A percentile compares a stretch with the other conserved stretches of the same genome.
These are phyloP conservation scores for Dendrobium officinale DNA, from an alignment of 106 monocot species.

Conservation along the genomic window DNA sequence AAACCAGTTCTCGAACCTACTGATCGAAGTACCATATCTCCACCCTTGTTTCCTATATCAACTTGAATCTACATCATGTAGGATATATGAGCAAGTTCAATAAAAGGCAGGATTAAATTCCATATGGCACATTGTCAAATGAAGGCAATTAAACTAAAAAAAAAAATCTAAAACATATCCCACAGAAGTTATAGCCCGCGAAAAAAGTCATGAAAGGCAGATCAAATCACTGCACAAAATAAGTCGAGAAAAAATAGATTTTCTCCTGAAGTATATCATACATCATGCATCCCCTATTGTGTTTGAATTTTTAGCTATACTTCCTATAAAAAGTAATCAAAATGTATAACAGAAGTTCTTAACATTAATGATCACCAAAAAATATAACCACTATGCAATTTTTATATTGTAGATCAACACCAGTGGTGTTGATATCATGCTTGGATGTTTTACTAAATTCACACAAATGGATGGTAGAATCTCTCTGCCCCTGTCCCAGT, in stretches of 20 bases:
- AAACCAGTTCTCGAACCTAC: conserved; percentile 47
- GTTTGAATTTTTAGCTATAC: not conserved
- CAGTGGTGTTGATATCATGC: too few relatives aligned
- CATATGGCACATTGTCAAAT: not conserved
- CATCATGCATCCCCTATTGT: not conserved
- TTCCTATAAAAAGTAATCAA: not conserved
- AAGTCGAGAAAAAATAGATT: not conserved
- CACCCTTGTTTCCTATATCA: conserved; percentile 59
- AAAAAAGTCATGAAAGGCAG: not conserved
- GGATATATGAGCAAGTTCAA: not conserved
- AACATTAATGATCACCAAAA: not conserved
- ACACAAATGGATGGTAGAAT: too few relatives aligned
- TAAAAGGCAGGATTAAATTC: not conserved
- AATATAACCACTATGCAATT: not conserved
- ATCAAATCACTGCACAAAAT: not conserved
- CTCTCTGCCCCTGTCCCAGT: too few relatives aligned
- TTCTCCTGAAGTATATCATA: not conserved
- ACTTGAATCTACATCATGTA: conserved; percentile 67
- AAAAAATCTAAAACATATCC: not conserved
- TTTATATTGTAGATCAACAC: too few relatives aligned
- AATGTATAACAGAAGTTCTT: not conserved
- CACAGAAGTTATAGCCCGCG: not conserved
- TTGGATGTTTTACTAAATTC: too few relatives aligned
- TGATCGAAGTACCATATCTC: conserved; percentile 57
- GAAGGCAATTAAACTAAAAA: not conserved